Conservation (phyloP, 129 eudicot species). For the Dittrichia graveolens region DNA sequence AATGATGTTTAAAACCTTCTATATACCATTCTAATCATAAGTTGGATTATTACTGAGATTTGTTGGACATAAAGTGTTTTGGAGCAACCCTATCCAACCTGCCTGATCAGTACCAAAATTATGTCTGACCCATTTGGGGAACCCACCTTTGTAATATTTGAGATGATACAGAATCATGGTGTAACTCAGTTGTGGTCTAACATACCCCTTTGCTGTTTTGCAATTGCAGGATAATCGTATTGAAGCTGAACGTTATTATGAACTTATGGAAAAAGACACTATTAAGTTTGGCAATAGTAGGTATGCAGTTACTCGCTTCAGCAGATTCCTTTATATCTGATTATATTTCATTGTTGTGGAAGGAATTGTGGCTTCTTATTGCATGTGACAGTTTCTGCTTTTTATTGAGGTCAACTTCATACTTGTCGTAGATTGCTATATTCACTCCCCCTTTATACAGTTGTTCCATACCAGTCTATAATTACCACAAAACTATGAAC, state of each 20-base stretch:
- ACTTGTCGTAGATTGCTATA: background rate
- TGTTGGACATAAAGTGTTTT: background rate
- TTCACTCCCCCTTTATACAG: background rate
- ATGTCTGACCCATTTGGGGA: background rate
- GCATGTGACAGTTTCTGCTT: background rate
- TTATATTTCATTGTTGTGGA: background rate
- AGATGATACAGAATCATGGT: slow-evolving; percentile 4
- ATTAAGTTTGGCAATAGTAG: slow-evolving; percentile 93
- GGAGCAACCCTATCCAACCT: background rate
- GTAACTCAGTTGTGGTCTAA: slow-evolving; percentile 20
- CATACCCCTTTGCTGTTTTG: slow-evolving; percentile 16
- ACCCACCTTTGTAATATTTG: background rate
- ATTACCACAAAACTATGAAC: background rate
- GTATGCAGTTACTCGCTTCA: slow-evolving; percentile 40
- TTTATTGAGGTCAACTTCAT: background rate
- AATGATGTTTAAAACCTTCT: background rate
- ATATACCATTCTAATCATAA: background rate
- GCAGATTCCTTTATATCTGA: background rate
- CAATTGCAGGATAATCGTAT: slow-evolving; percentile 72
- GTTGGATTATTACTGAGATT: background rate
- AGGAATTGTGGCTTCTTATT: background rate
- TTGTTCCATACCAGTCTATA: background rate
- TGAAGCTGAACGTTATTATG: slow-evolving; percentile 89
- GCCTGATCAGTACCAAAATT: background rate
- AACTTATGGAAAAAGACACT: slow-evolving; percentile 85